These are phyloP conservation scores for Cladophialophora chaetospira DNA, from an alignment of 2,329 filamentous ascomycete genomes.

Conservation along the genomic window DNA sequence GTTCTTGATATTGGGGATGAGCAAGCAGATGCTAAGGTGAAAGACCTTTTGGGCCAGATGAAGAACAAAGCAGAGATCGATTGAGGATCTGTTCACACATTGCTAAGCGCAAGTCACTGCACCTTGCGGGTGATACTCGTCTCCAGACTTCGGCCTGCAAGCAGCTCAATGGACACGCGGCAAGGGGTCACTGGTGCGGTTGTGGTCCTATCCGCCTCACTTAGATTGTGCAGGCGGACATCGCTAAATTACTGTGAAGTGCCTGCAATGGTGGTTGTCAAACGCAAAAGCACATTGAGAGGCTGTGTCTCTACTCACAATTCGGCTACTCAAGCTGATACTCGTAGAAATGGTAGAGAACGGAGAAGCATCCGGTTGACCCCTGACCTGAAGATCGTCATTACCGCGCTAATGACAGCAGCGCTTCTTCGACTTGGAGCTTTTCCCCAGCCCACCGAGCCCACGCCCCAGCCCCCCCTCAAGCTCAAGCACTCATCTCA, in stretches of 20 bases:
- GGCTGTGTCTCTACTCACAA: neutral
- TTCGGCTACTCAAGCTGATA: neutral
- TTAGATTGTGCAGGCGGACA: no score
- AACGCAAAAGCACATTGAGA: no score
- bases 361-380: no score
- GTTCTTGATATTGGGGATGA: constrained; percentile 43
- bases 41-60: constrained; percentile 25
- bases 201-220: no score
- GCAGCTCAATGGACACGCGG: neutral
- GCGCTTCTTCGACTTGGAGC: no score
- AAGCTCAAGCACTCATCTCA: neutral
- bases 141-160: neutral
- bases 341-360: no score
- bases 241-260: neutral
- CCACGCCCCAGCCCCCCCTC: no score
- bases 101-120: neutral
- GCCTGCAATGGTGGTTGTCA: no score
- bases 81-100: neutral
- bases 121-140: neutral
- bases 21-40: constrained; percentile 30
- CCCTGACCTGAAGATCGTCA: no score
- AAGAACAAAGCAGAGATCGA: constrained; percentile 24
- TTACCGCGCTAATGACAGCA: no score
- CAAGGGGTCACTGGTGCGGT: neutral
- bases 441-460: no score